phyloP scores from a whole-genome alignment of 139 green algal species.

The Coccomyxa sp. region DNA sequence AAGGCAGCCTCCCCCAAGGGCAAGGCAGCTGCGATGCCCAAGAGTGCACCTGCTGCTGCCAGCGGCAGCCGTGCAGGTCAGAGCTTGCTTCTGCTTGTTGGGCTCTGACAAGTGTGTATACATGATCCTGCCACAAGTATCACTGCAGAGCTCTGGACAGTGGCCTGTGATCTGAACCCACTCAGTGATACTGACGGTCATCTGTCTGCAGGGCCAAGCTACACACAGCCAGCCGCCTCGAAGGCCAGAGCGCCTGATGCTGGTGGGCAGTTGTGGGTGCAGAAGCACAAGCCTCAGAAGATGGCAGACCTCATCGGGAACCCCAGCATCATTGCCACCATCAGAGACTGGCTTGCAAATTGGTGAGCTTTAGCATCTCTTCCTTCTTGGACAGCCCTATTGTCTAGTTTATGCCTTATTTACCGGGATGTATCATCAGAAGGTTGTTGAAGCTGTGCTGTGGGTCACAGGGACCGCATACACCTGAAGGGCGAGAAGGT shows the following conservation, averaged over 20 bases:
- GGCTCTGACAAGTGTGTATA: too few relatives aligned
- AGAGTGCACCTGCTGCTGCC: background rate
- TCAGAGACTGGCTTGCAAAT: slow-evolving; percentile 64
- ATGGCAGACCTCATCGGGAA: slow-evolving; percentile 90
- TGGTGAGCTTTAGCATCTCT: slow-evolving; percentile 30
- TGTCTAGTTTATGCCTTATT: too few relatives aligned
- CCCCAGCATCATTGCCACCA: slow-evolving; percentile 37
- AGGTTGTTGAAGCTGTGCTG: background rate
- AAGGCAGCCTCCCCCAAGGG: background rate
- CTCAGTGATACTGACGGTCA: too few relatives aligned
- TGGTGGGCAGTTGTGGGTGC: slow-evolving; percentile 82
- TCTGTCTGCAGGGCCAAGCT: too few relatives aligned
- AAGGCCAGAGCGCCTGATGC: too few relatives aligned
- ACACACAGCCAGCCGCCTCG: too few relatives aligned
- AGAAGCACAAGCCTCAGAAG: slow-evolving; percentile 83
- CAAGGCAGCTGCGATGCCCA: background rate
- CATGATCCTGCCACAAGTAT: too few relatives aligned
- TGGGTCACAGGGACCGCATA: slow-evolving; percentile 46
- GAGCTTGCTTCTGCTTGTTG: too few relatives aligned
- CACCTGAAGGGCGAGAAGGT: slow-evolving; percentile 52
- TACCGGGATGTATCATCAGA: too few relatives aligned
- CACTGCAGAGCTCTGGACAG: too few relatives aligned
- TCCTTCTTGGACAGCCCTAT: background rate
- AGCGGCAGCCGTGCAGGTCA: background rate
- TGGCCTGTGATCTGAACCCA: too few relatives aligned